Conservation (phyloP, 179 eudicot species). For the Silene noctiflora region DNA sequence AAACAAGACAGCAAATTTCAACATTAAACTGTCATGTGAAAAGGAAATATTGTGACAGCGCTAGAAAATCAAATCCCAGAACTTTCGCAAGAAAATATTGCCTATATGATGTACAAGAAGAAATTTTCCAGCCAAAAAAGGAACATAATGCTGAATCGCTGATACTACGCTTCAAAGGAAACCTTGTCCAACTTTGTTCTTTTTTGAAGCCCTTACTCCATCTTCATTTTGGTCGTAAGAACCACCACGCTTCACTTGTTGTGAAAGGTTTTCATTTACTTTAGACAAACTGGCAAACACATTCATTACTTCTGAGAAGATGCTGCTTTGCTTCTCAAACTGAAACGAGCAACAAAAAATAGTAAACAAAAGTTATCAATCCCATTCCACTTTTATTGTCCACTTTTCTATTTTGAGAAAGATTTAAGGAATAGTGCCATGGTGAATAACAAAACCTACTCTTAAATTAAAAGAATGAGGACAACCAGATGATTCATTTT, state of each 20-base stretch:
- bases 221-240: slow-evolving; percentile 4
- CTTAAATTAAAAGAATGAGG: no score
- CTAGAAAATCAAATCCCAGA: not conserved
- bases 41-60: not conserved
- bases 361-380: not conserved
- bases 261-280: slow-evolving; percentile 22
- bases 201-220: not conserved
- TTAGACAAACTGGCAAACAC: slow-evolving; percentile 30
- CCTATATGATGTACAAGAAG: not conserved
- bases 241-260: slow-evolving; percentile 16
- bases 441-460: no score
- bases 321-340: slow-evolving; percentile 34
- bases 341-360: slow-evolving; percentile 9
- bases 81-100: not conserved
- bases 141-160: not conserved
- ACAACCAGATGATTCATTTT: no score
- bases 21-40: not conserved
- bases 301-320: slow-evolving; percentile 22
- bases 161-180: not conserved
- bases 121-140: not conserved
- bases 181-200: not conserved
- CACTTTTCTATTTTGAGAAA: no score
- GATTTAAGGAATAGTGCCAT: no score
- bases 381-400: no score
- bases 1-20: not conserved